These are phyloP conservation scores for Pestalotiopsis fici DNA, from an alignment of 2,329 filamentous ascomycete genomes.

Conservation along the genomic window DNA sequence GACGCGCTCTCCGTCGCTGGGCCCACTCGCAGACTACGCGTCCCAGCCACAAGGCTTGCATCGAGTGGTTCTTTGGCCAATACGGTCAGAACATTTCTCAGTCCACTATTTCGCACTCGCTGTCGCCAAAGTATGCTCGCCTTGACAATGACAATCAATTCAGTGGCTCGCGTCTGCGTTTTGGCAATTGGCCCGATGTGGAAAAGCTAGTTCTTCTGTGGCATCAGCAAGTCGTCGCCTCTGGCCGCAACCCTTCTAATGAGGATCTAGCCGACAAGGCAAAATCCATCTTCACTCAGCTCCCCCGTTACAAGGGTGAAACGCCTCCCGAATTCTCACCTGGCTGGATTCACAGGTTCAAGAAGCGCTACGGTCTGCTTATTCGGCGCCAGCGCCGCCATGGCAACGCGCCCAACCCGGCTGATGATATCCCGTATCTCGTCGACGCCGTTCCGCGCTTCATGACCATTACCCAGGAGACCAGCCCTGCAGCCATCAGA, in stretches of 20 bases:
- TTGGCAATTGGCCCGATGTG: constrained; percentile 66
- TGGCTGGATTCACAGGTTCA: constrained; percentile 66
- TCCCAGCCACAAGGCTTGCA: constrained; percentile 62
- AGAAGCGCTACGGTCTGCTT: constrained; percentile 62
- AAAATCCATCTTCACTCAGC: constrained; percentile 57
- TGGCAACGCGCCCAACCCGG: constrained; percentile 48
- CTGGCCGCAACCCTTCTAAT: constrained; percentile 60
- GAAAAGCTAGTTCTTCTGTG: constrained; percentile 83
- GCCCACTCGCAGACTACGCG: constrained; percentile 57
- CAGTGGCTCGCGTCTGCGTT: constrained; percentile 62
- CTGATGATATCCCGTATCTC: constrained; percentile 60
- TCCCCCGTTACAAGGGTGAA: constrained; percentile 63
- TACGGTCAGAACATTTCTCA: constrained; percentile 64
- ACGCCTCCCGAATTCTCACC: constrained; percentile 62
- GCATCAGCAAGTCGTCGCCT: constrained; percentile 46
- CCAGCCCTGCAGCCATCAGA: constrained; percentile 59
- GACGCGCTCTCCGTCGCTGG: constrained; percentile 61
- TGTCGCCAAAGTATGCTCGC: constrained; percentile 63
- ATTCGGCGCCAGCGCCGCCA: constrained; percentile 57
- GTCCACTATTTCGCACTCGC: constrained; percentile 63
- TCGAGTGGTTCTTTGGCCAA: constrained; percentile 61
- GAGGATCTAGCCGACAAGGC: constrained; percentile 65
- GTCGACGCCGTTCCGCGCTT: constrained; percentile 61
- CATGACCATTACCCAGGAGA: constrained; percentile 59
- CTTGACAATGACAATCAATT: constrained; percentile 63